Evolutionary conservation across 352 stramenopile species (phyloP), one percentile per base, ranked within the genome.

Genomic region (Phytopythium cucurbitacearum): DNA sequence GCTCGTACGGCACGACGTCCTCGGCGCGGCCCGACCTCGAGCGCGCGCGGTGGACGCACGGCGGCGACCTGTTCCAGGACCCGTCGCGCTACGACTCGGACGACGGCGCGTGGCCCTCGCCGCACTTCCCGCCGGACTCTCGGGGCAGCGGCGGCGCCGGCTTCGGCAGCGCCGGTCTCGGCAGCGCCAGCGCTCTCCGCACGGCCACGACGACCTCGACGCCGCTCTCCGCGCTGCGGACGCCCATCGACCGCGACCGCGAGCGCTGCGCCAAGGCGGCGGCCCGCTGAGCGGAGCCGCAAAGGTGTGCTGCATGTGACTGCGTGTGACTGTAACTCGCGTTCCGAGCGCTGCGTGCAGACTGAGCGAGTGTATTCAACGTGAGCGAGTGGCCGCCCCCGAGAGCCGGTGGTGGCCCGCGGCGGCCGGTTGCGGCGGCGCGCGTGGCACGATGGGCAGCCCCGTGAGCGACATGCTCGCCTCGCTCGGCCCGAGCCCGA

Each of bases 1-100:
- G 67, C 44, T 72, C 73, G 16, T 92, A 87, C 61, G 75, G 71
- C 42, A 73, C 73, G 7, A 62, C 56, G 10, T 62, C 57, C 11
- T 81, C 71, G 3, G 75, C 48, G 16, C 64, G 69, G 4, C 54
- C 42, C 42, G 63, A 85, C 12, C 53, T 47, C 35, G 72, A 83
- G 39, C 62, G 66, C 10, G 69, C 76, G 12, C 70, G 81, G 36
- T 94, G 83, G 83, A 94, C 79, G 4, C 80, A 90, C 47, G 83
- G 83, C 38, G 83, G 80, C 28, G 83, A 91, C 39, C 59, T 94
- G 34, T 94, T 94, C 56, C 79, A 90, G 58, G 83, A 94, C 53
- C 76, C 79, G 7, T 68, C 89, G 32, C 80, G 83, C 21, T 94
- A 94, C 60, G 83, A 94, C 60, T 94, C 83, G 52, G 83, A 94